Percentiles rank a stretch among this genome's conserved stretches.
phyloP scores from a whole-genome alignment of 345 rosid genomes.

The Bruguiera sexangula region DNA sequence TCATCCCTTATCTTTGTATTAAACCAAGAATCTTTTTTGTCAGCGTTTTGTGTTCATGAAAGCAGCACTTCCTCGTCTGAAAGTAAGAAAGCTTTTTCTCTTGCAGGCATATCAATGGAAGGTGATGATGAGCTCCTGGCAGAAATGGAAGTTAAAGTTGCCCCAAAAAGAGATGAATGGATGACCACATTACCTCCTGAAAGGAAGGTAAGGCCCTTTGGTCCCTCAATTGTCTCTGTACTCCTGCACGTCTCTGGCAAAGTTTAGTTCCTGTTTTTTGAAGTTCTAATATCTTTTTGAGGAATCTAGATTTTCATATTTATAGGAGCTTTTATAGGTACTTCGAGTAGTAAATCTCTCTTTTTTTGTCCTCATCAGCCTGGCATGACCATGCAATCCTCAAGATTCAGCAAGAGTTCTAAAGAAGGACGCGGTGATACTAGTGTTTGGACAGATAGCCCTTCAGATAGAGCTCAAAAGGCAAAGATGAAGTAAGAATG shows the following conservation, averaged over 20 bases:
- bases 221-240: background rate
- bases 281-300: background rate
- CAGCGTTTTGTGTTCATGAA: background rate
- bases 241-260: background rate
- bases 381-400: slow-evolving; percentile 71
- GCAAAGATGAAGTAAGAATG: slow-evolving; percentile 72
- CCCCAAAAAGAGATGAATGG: slow-evolving; percentile 88
- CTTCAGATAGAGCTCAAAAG: slow-evolving; percentile 77
- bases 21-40: background rate
- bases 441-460: slow-evolving; percentile 85
- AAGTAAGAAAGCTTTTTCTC: slow-evolving; percentile 10
- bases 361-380: slow-evolving; percentile 45
- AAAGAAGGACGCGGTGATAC: slow-evolving; percentile 92
- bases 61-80: slow-evolving; percentile 8
- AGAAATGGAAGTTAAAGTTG: slow-evolving; percentile 58
- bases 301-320: background rate
- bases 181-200: slow-evolving; percentile 96
- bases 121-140: slow-evolving; percentile 91
- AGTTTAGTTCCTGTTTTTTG: background rate
- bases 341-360: background rate
- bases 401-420: slow-evolving; percentile 54
- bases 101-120: slow-evolving; percentile 86
- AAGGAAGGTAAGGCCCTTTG: slow-evolving; percentile 56
- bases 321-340: background rate
- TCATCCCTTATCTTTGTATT: background rate